Evolutionary conservation across 2,329 filamentous ascomycete species (phyloP).

Genomic region (Curvularia eragrostidis): DNA sequence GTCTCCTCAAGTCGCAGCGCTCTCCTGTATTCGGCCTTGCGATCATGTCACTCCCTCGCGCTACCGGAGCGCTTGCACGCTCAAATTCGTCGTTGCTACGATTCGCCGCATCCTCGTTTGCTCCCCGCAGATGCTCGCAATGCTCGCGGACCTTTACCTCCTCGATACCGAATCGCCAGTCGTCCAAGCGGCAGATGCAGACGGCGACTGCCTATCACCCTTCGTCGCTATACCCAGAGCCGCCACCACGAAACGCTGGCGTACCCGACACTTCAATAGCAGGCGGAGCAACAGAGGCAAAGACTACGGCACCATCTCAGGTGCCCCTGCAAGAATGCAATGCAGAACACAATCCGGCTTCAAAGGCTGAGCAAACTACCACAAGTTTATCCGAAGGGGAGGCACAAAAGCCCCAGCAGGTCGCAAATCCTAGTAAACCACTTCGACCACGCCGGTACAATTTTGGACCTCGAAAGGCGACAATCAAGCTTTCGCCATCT

Average conservation of each 20-base stretch:
- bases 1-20: constrained; percentile 7
- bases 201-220: constrained; percentile 71
- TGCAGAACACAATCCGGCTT: constrained; percentile 21
- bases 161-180: constrained; percentile 44
- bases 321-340: constrained; percentile 33
- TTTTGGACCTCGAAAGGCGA: constrained; percentile 83
- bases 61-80: constrained; percentile 34
- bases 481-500: constrained; percentile 81
- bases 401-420: constrained; percentile 64
- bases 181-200: constrained; percentile 59
- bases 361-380: constrained; percentile 43
- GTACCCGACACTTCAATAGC: constrained; percentile 68
- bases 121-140: constrained; percentile 49
- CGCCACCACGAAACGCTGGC: constrained; percentile 65
- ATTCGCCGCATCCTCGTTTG: constrained; percentile 35
- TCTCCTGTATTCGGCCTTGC: constrained; percentile 8
- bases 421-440: constrained; percentile 55
- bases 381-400: constrained; percentile 66
- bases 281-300: constrained; percentile 56
- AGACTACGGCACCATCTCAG: constrained; percentile 58
- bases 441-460: constrained; percentile 68
- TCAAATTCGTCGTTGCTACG: constrained; percentile 31
- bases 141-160: constrained; percentile 57
- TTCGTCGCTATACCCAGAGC: constrained; percentile 62
- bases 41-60: constrained; percentile 44